Conservation (phyloP, 2,329 filamentous ascomycete species). For the Talaromyces atroroseus region DNA sequence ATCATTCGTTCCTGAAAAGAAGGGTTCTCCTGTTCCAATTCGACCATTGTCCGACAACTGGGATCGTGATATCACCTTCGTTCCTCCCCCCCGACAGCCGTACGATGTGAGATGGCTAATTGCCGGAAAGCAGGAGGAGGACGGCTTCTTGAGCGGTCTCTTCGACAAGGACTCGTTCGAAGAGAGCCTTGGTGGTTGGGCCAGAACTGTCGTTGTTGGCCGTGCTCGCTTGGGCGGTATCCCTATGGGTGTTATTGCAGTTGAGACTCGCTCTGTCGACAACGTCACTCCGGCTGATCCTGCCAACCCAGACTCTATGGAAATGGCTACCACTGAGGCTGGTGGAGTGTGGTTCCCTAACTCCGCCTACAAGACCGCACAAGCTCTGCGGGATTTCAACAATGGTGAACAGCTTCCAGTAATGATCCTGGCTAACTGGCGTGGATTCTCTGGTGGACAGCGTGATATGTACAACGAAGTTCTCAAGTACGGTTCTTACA, state of each 20-base stretch:
- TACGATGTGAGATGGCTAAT: slow-evolving; percentile 97
- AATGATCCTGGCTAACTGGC: slow-evolving; percentile 99
- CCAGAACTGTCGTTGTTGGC: slow-evolving; percentile 90
- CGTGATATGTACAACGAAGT: slow-evolving; percentile 99
- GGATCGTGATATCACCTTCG: slow-evolving; percentile 87
- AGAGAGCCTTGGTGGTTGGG: slow-evolving; percentile 94
- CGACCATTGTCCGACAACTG: slow-evolving; percentile 77
- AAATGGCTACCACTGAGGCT: slow-evolving; percentile 89
- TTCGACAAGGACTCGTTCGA: slow-evolving; percentile 97
- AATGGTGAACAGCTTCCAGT: slow-evolving; percentile 94
- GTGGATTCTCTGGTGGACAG: slow-evolving; percentile 99
- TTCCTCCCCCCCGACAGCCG: slow-evolving; percentile 70
- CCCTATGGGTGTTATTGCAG: slow-evolving; percentile 94
- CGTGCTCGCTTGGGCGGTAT: slow-evolving; percentile 95
- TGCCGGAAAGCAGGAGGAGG: slow-evolving; percentile 72
- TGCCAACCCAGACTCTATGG: slow-evolving; percentile 96
- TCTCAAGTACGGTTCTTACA: slow-evolving; percentile 98
- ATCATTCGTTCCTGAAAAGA: slow-evolving; percentile 94
- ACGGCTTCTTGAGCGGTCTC: slow-evolving; percentile 81
- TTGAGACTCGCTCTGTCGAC: slow-evolving; percentile 93
- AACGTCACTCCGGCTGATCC: slow-evolving; percentile 95
- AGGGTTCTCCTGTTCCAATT: slow-evolving; percentile 87
- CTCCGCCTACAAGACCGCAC: slow-evolving; percentile 98
- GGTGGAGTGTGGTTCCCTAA: slow-evolving; percentile 99
- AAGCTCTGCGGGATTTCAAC: slow-evolving; percentile 99